These are phyloP conservation scores for Taiozyma sp. DNA, from an alignment of 1,139 yeast genomes.

Conservation along the genomic window DNA sequence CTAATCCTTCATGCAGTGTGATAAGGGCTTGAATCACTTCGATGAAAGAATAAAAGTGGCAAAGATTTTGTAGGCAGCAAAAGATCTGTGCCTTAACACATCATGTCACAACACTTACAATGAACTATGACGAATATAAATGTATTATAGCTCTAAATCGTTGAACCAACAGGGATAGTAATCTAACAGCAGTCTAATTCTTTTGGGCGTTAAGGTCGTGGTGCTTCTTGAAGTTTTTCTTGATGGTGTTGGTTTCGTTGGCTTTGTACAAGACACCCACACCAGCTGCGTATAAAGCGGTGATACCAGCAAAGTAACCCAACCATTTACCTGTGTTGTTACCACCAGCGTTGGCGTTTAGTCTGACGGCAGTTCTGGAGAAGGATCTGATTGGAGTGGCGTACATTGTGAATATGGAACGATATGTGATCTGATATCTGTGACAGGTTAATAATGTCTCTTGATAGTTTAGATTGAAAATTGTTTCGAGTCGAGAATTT, in stretches of 20 bases:
- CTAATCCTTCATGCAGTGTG: not conserved
- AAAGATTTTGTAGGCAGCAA: too few species aligned
- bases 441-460: not conserved
- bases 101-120: not conserved
- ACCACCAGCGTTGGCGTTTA: conserved; percentile 19
- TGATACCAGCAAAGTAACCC: conserved; percentile 22
- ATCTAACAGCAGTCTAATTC: not conserved
- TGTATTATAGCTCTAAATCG: not conserved
- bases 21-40: not conserved
- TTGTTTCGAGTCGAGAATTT: not conserved
- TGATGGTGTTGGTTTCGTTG: conserved; percentile 19
- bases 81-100: not conserved
- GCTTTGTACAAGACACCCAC: conserved; percentile 21
- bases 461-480: not conserved
- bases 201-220: conserved; percentile 17
- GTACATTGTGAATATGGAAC: conserved; percentile 13
- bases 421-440: not conserved
- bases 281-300: conserved; percentile 14
- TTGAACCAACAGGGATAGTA: not conserved
- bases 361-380: conserved; percentile 20
- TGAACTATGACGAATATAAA: not conserved
- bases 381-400: conserved; percentile 23
- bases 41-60: not conserved
- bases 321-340: conserved; percentile 17
- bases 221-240: conserved; percentile 15